Percentiles rank a stretch among this genome's conserved stretches.
These are phyloP conservation scores for Eucalyptus erythrocorys DNA, from an alignment of 345 rosid species.

Conservation along the genomic window DNA sequence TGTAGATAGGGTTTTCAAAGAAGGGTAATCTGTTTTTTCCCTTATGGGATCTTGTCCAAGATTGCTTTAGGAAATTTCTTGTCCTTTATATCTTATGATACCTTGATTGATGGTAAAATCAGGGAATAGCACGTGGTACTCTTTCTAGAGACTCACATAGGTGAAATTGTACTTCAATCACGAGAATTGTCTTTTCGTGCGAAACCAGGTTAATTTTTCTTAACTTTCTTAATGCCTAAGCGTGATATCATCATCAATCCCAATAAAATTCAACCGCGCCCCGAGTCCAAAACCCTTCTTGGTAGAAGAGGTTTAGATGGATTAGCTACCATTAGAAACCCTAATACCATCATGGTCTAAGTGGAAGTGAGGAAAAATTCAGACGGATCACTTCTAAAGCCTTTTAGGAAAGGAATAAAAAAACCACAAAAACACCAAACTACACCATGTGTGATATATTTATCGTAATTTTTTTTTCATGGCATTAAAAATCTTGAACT, in stretches of 20 bases:
- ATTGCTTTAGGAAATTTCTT: neutral
- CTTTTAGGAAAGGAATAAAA: neutral
- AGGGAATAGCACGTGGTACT: neutral
- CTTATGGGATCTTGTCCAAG: neutral
- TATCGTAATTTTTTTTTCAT: no score
- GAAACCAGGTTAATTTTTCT: neutral
- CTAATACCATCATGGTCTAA: neutral
- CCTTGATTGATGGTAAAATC: neutral
- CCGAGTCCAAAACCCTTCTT: neutral
- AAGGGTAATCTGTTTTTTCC: neutral
- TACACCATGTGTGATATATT: no score
- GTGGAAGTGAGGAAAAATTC: neutral
- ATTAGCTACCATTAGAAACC: neutral
- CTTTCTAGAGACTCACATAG: neutral
- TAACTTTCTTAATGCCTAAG: neutral
- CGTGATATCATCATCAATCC: neutral
- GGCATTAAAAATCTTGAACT: no score
- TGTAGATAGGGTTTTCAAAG: neutral
- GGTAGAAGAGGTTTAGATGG: neutral
- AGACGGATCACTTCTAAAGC: neutral
- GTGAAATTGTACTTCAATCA: neutral
- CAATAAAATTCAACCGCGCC: neutral
- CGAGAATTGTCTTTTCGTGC: neutral
- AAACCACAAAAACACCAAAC: no score
- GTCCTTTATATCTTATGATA: neutral